Percentiles rank a stretch among this genome's conserved stretches.
These are phyloP conservation scores for Saccharomycopsis hybrid DNA, from an alignment of 1,139 yeast species.

Conservation along the genomic window DNA sequence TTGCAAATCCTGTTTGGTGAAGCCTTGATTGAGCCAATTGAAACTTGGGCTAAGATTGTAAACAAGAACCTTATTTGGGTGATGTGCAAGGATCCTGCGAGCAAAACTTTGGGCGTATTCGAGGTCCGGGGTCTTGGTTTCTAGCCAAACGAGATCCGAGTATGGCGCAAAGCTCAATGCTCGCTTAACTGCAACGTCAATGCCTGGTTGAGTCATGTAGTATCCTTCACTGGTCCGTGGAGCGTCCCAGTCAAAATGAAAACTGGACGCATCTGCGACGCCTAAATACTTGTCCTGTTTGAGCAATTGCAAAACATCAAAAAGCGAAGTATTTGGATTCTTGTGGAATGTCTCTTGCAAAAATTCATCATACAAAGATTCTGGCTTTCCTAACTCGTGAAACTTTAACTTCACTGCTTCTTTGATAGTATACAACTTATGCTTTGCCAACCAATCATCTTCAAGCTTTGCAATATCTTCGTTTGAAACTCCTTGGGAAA, in stretches of 20 bases:
- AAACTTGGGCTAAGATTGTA: slow-evolving; percentile 54
- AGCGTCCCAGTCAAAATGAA: slow-evolving; percentile 51
- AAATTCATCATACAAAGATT: slow-evolving; percentile 21
- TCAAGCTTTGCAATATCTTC: slow-evolving; percentile 66
- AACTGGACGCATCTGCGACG: slow-evolving; percentile 25
- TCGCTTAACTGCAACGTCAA: slow-evolving; percentile 49
- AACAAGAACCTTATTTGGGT: slow-evolving; percentile 50
- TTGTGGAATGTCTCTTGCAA: slow-evolving; percentile 12
- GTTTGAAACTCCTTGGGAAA: slow-evolving; percentile 58
- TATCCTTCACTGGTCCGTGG: slow-evolving; percentile 55
- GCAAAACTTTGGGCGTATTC: slow-evolving; percentile 47
- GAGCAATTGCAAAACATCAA: slow-evolving; percentile 7
- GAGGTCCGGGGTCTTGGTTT: slow-evolving; percentile 50
- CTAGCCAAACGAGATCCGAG: slow-evolving; percentile 53
- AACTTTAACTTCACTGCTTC: slow-evolving; percentile 38
- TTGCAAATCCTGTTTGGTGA: slow-evolving; percentile 37
- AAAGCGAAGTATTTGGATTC: slow-evolving; percentile 2
- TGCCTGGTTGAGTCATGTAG: slow-evolving; percentile 42
- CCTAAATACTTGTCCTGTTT: slow-evolving; percentile 8
- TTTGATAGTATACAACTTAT: slow-evolving; percentile 40
- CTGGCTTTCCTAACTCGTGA: slow-evolving; percentile 9
- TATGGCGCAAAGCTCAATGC: slow-evolving; percentile 49
- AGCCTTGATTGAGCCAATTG: slow-evolving; percentile 52
- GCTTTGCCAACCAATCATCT: slow-evolving; percentile 64
- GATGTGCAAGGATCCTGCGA: slow-evolving; percentile 36